These are phyloP conservation scores for Byssochlamys sp. DNA, from an alignment of 2,329 filamentous ascomycete genomes.

Conservation along the genomic window DNA sequence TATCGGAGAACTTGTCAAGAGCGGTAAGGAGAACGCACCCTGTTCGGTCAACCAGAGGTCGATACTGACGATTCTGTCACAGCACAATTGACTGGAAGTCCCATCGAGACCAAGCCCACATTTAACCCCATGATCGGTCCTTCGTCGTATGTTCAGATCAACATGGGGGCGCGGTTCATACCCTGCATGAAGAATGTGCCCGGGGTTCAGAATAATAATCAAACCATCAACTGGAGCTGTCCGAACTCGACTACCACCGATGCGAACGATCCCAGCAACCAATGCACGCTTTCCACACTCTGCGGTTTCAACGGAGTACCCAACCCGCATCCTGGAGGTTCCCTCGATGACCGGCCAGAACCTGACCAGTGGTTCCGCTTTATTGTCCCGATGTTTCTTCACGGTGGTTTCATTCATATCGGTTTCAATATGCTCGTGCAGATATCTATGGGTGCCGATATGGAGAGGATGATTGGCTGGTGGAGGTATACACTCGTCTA, in stretches of 20 bases:
- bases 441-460: constrained; percentile 78
- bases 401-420: constrained; percentile 88
- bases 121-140: constrained; percentile 98
- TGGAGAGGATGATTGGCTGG: constrained; percentile 81
- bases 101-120: constrained; percentile 58
- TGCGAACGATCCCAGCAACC: constrained; percentile 36
- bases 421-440: constrained; percentile 91
- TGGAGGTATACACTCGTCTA: constrained; percentile 86
- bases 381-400: constrained; percentile 89
- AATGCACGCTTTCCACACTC: constrained; percentile 67
- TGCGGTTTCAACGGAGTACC: constrained; percentile 75
- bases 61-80: constrained; percentile 3
- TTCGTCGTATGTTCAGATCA: constrained; percentile 80
- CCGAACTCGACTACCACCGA: constrained; percentile 63
- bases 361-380: constrained; percentile 97
- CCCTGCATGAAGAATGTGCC: constrained; percentile 80
- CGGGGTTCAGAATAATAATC: constrained; percentile 28
- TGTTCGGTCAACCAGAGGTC: constrained; percentile 2
- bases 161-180: constrained; percentile 87
- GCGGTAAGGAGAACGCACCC: constrained; percentile 48
- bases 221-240: constrained; percentile 56
- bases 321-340: constrained; percentile 46
- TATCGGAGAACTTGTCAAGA: constrained; percentile 75
- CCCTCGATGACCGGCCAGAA: constrained; percentile 48
- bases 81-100: constrained; percentile 68